These are phyloP conservation scores for Coleophoma cylindrospora DNA, from an alignment of 2,329 filamentous ascomycete genomes.

Conservation along the genomic window DNA sequence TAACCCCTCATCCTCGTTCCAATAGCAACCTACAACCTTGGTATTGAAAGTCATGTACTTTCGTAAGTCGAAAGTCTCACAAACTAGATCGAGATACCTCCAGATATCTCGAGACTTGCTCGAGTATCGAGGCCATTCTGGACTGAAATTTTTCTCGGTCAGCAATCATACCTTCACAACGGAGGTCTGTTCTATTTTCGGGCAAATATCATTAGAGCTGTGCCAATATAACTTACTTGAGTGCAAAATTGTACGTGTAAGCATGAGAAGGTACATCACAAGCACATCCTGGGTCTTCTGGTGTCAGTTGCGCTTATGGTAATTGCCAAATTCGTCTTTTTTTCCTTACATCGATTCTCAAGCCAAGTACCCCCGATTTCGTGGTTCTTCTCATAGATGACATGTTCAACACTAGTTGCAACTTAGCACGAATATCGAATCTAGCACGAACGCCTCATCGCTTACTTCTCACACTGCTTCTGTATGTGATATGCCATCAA, in stretches of 20 bases:
- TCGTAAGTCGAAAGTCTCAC: conserved; percentile 39
- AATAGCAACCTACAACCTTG: conserved; percentile 39
- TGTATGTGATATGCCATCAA: conserved; percentile 42
- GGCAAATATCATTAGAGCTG: neutral
- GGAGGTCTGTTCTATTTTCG: neutral
- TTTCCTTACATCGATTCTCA: conserved; percentile 26
- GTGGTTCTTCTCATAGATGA: conserved; percentile 42
- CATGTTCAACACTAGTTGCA: conserved; percentile 34
- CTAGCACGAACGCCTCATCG: neutral
- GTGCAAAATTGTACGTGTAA: conserved; percentile 48
- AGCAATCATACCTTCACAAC: too few species aligned
- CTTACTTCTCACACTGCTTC: conserved; percentile 28
- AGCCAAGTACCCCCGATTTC: conserved; percentile 40
- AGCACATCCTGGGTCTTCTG: conserved; percentile 47
- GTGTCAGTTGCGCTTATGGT: too few species aligned
- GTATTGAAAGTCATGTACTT: conserved; percentile 49
- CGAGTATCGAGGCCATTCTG: conserved; percentile 51
- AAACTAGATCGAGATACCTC: conserved; percentile 42
- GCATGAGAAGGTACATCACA: conserved; percentile 30
- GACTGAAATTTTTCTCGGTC: conserved; percentile 6
- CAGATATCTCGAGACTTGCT: conserved; percentile 53
- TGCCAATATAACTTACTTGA: conserved; percentile 31
- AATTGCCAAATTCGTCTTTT: too few species aligned
- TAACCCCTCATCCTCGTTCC: conserved; percentile 41
- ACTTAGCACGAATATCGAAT: neutral